Conservation (phyloP, 73 alveolate genomes). For the Tetrahymena thermophila region DNA sequence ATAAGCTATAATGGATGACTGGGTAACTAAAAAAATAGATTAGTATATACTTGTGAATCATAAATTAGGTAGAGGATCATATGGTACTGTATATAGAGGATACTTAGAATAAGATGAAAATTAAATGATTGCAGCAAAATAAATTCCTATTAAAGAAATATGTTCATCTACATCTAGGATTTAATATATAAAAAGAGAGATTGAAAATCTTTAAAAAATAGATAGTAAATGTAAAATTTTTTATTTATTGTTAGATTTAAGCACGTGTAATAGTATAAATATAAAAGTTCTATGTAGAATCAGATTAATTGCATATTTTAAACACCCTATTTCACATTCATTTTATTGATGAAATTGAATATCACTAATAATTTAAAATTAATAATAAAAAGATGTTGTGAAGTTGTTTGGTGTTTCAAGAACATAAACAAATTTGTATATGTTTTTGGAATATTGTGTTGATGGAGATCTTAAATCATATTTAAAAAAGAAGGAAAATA, state of each 20-base stretch:
- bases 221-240: not conserved
- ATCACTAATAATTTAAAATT: not conserved
- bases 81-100: conserved; percentile 39
- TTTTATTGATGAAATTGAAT: not conserved
- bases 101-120: conserved; percentile 17
- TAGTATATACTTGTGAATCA: conserved; percentile 10
- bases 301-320: not conserved
- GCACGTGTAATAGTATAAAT: no score
- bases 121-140: conserved; percentile 18
- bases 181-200: not conserved
- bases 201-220: not conserved
- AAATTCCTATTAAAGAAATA: conserved; percentile 10
- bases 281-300: not conserved
- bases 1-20: not conserved
- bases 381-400: conserved; percentile 3
- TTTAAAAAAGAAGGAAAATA: not conserved
- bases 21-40: conserved; percentile 31
- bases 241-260: not conserved
- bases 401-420: conserved; percentile 29
- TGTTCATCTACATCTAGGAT: not conserved
- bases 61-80: conserved; percentile 27
- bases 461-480: conserved; percentile 42
- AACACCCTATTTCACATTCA: not conserved
- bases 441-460: conserved; percentile 33
- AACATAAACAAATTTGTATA: conserved; percentile 26